These are phyloP conservation scores for Meredithiella fracta DNA, from an alignment of 2,329 filamentous ascomycete species.

Conservation along the genomic window DNA sequence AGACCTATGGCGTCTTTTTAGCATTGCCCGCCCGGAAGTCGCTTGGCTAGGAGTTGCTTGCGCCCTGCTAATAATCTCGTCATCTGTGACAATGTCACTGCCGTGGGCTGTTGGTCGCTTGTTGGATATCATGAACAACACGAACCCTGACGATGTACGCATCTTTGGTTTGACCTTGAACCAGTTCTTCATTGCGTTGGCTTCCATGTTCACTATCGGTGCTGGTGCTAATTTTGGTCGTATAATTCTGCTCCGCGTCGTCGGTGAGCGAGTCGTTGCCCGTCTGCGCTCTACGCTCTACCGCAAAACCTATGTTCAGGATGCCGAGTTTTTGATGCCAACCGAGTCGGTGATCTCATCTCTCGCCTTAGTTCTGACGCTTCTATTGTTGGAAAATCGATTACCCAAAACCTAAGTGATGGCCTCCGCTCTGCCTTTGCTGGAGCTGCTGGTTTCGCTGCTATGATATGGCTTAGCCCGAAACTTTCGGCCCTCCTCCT, in stretches of 20 bases:
- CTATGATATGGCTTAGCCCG: conserved; percentile 93
- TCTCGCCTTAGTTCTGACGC: conserved; percentile 91
- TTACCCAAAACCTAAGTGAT: conserved; percentile 94
- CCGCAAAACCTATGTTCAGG: conserved; percentile 83
- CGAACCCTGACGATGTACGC: conserved; percentile 50
- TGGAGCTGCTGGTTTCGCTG: conserved; percentile 69
- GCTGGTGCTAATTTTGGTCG: conserved; percentile 85
- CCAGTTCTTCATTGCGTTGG: conserved; percentile 78
- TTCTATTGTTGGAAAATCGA: conserved; percentile 94
- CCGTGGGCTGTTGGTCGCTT: conserved; percentile 95
- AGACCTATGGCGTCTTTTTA: conserved; percentile 76
- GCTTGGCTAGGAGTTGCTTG: conserved; percentile 66
- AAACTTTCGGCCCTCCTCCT: conserved; percentile 76
- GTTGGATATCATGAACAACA: conserved; percentile 58
- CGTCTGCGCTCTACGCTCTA: conserved; percentile 80
- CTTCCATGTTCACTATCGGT: conserved; percentile 59
- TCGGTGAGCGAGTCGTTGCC: conserved; percentile 87
- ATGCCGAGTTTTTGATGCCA: conserved; percentile 99
- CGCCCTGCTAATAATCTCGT: conserved; percentile 72
- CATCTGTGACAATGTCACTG: conserved; percentile 85
- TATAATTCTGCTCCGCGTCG: conserved; percentile 81
- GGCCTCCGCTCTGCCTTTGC: conserved; percentile 84
- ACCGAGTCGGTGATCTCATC: conserved; percentile 88
- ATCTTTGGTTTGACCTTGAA: conserved; percentile 72
- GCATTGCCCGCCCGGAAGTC: conserved; percentile 73